Base-by-base conservation (phyloP, 139 green algal species). In the Coelastrella sp. region DNA sequence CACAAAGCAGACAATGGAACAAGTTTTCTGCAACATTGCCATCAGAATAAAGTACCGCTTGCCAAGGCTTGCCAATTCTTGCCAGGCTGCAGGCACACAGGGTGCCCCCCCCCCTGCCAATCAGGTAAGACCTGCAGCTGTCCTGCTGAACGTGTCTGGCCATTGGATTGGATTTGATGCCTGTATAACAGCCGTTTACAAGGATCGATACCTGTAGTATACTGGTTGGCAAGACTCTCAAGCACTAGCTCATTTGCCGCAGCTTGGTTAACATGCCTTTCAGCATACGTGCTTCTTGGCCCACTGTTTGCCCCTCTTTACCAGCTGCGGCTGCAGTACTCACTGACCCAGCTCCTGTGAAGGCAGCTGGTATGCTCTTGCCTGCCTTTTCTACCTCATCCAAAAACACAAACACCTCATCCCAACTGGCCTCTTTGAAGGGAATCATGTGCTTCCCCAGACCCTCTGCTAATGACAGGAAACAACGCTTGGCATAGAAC, bases 401-500 rank as follows among this genome's bases (percentile, higher is more conserved):
- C 75, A 94, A 79, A 84, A 94, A 95, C 0, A 65, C 66, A 57
- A 90, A 73, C n/a, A 87, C 87, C 78, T 98, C 96, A 4, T 93
- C 78, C 35, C 96, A 94, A 27, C 90, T 91, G 20, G 87, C 89
- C 65, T 97, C 96, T 89, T 96, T 97, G 27, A 98, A 84, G 82
- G 94, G 84, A 63, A 98, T 94, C 93, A 98, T 97, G 93, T 98
- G 95, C 94, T 98, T 99, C 82, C 94, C 89, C n/a, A 98, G 90
- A 87, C 96, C 95, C 83, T 98, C 96, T 57, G 97, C 93, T 25
- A 98, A 84, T n/a, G 93, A 90, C 85, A 99, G 88, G 84, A 99
- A 95, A 94, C 96, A 98, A 63, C 93, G 92, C 93, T 96, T 96
- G 81, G 92, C 91, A 78, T 95, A 95, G 80, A 95, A 95, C 96